Base-by-base conservation (phyloP, 148 eudicot genomes). In the Heliosperma pusillum region DNA sequence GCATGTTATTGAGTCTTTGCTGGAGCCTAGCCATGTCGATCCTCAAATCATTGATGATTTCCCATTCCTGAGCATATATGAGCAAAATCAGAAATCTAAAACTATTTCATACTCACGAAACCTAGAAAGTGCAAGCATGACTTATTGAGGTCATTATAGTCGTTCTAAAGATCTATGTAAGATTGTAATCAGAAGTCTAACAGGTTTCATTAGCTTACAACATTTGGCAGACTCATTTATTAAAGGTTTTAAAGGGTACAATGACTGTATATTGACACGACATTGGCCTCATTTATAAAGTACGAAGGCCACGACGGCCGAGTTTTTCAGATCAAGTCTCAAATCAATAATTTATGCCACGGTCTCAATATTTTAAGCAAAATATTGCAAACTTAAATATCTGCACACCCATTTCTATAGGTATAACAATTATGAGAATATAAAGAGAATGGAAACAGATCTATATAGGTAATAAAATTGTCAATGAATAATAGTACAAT, bases 1-100 rank as follows among this genome's bases (percentile, higher is more conserved):
- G 97, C 98, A 95, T 95, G 75, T 83, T 85, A 74, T 89, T 83
- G 89, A 95, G 70, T 78, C 96, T 81, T 80, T 95, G 96, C 78
- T 92, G 88, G 72, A 95, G 92, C 79, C 84, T 82, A 45, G 86
- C 91, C 93, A 95, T 88, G 80, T 95, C 97, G 33, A 85, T 83
- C 81, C 93, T 87, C 83, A 95, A 79, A 80, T 89, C 90, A 80
- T 89, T 89, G 44, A 95, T 87, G 73, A 85, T 74, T 83, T 95
- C 98, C 93, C 85, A 86, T 45, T 90, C 97, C 97, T 95, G 80
- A 59, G 81, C 72, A 61, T 36, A 72, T 44, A n/a, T 12, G 33
- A 66, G n/a, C 12, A 26, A 33, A 44, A 76, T 50, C 19, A 73
- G 16, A 33, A 76, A 36, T 33, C 42, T 24, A 50, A 7, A 47